phyloP scores from a whole-genome alignment of 768 basidiomycete genomes.

The Amanita phalloides region DNA sequence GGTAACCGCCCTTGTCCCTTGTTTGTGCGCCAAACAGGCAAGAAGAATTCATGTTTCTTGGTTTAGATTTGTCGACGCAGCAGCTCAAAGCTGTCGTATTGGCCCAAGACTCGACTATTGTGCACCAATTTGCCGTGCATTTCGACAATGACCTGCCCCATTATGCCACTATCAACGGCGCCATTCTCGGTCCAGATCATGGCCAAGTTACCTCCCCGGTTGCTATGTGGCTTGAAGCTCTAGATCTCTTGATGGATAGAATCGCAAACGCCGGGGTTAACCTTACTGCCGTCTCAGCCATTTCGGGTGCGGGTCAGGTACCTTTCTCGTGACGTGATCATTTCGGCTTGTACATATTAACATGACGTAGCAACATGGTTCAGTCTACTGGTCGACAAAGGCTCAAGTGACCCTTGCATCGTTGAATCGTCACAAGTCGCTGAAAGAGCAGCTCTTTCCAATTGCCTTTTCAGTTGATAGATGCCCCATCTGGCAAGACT shows the following conservation, averaged over 20 bases:
- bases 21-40: neutral
- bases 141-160: conserved; percentile 74
- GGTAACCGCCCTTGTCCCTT: neutral
- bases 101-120: conserved; percentile 39
- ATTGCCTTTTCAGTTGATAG: conserved; percentile 56
- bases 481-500: conserved; percentile 89
- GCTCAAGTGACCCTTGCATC: conserved; percentile 41
- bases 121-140: conserved; percentile 63
- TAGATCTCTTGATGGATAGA: conserved; percentile 64
- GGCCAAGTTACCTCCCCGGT: conserved; percentile 78
- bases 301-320: conserved; percentile 78
- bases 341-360: neutral
- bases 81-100: conserved; percentile 71
- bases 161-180: conserved; percentile 57
- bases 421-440: conserved; percentile 37
- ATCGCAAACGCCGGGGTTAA: conserved; percentile 51
- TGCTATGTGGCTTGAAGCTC: conserved; percentile 75
- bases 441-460: conserved; percentile 50
- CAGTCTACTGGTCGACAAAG: conserved; percentile 66
- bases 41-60: conserved; percentile 40
- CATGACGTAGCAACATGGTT: conserved; percentile 65
- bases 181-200: conserved; percentile 47
- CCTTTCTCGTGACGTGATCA: conserved; percentile 8
- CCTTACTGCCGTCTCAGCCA: conserved; percentile 43
- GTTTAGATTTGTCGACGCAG: conserved; percentile 83